phyloP scores from a whole-genome alignment of 2,329 filamentous ascomycete species.

The Cryphonectria radicalis region DNA sequence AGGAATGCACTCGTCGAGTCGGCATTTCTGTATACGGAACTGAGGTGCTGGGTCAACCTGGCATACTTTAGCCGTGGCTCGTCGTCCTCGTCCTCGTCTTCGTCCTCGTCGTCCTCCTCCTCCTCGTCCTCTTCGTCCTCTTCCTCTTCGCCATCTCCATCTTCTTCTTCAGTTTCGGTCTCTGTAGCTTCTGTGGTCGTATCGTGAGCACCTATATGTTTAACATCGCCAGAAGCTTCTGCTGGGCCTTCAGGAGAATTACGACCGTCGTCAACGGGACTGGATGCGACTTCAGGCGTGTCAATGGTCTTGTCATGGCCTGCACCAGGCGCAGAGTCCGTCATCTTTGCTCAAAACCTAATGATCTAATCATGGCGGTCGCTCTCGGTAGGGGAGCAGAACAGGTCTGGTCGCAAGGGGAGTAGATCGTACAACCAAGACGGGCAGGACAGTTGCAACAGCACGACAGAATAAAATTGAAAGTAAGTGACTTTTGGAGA shows the following conservation, averaged over 20 bases:
- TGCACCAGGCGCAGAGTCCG: conserved; percentile 27
- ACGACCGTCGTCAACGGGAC: not conserved
- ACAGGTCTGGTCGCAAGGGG: not conserved
- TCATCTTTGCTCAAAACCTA: conserved; percentile 29
- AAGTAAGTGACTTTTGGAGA: conserved; percentile 7
- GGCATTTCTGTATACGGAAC: conserved; percentile 85
- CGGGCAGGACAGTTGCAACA: conserved; percentile 1
- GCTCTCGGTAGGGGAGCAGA: not conserved
- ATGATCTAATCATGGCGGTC: conserved; percentile 28
- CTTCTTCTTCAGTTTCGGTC: conserved; percentile 34
- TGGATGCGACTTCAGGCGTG: not conserved
- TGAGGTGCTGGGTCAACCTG: conserved; percentile 79
- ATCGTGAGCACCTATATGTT: not conserved
- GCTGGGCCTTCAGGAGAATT: not conserved
- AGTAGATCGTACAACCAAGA: not conserved
- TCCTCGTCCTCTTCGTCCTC: conserved; percentile 65
- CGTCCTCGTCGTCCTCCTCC: conserved; percentile 67
- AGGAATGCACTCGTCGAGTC: conserved; percentile 92
- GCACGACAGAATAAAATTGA: not conserved
- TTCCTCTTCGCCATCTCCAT: conserved; percentile 46
- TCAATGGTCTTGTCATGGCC: conserved; percentile 28
- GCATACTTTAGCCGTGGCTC: conserved; percentile 94
- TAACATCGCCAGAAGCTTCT: not conserved
- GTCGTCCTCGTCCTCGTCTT: conserved; percentile 85
- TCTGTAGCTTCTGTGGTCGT: conserved; percentile 7